These are phyloP conservation scores for Bruguiera hainesii DNA, from an alignment of 441 rosid species.

Conservation along the genomic window DNA sequence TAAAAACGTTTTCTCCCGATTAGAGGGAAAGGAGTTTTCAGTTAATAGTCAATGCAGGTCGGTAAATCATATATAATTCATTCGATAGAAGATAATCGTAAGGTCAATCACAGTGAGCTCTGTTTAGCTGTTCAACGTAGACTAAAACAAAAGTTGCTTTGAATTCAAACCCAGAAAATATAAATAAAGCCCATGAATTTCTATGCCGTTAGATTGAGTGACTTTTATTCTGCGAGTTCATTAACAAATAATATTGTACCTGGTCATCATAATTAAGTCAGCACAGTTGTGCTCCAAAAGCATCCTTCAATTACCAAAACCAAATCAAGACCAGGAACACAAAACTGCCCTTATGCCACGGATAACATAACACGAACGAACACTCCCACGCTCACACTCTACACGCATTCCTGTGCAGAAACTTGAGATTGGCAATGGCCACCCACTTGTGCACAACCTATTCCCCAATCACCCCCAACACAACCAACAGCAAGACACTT, in stretches of 20 bases:
- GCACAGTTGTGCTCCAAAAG: neutral
- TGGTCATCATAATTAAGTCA: neutral
- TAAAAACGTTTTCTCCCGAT: neutral
- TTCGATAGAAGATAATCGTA: too few species aligned
- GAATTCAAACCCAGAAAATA: slow-evolving; percentile 2
- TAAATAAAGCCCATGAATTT: too few species aligned
- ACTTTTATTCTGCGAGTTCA: too few species aligned
- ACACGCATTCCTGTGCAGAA: neutral
- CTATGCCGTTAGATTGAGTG: too few species aligned
- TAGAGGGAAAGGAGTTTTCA: too few species aligned
- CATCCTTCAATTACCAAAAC: neutral
- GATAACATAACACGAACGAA: neutral
- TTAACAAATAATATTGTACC: too few species aligned
- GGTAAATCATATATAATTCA: too few species aligned
- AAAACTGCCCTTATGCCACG: neutral
- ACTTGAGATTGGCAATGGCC: slow-evolving; percentile 39
- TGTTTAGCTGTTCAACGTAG: neutral
- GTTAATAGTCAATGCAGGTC: too few species aligned
- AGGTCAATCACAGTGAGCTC: neutral
- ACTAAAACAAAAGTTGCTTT: neutral
- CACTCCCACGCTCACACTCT: neutral
- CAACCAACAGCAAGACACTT: slow-evolving; percentile 15
- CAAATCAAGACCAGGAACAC: neutral
- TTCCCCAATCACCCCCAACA: slow-evolving; percentile 29
- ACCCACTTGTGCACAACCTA: slow-evolving; percentile 26